Base-by-base conservation (phyloP, 805 yeast species). In the Candida suzukii region DNA sequence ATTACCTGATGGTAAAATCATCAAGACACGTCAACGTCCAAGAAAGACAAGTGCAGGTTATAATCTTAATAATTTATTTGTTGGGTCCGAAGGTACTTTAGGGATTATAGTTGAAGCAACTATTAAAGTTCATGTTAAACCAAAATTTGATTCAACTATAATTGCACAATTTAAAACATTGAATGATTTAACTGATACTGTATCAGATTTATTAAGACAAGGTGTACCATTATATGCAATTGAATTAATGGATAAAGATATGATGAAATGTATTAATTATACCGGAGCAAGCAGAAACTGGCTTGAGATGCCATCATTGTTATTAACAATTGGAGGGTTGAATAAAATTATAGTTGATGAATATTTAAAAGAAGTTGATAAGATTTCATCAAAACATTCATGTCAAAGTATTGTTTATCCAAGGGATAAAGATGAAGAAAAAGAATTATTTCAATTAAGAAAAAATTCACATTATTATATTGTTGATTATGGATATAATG, bases 81-180 rank as follows among this genome's bases (percentile, higher is more conserved):
- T 75, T 33, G 88, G 88, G 0, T 67, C 78, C 41, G 87, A 81
- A 50, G 88, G 88, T 5, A 80, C 88, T 1, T 57, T 80, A 42
- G 88, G 86, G 2, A 65, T 80, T 11, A 74, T 80, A 24, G 80
- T 86, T 2, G 83, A 80, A 47, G 80, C 80, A 7, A 80, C 85
- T 0, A 61, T 80, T 28, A 76, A 73, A 48, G 61, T 80, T 31
- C 74, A 76, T 45, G 81, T 76, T 13, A 70, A 69, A 41, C 86
- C 87, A 5, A 62, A 60, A 49, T 47, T 61, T 17, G 85, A 81
- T 50, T 70, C 72, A 39, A 82, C 82, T 21, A 76, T 77, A 16
- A 74, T 83, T 16, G 76, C 78, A 3, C 61, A 80, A n/a, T 83
- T 83, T 58, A 75, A 80, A 2, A 62, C 71, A 19, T 70, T 83